Evolutionary conservation across 805 yeast species (phyloP).

Genomic region (Priceomyces carsonii): DNA sequence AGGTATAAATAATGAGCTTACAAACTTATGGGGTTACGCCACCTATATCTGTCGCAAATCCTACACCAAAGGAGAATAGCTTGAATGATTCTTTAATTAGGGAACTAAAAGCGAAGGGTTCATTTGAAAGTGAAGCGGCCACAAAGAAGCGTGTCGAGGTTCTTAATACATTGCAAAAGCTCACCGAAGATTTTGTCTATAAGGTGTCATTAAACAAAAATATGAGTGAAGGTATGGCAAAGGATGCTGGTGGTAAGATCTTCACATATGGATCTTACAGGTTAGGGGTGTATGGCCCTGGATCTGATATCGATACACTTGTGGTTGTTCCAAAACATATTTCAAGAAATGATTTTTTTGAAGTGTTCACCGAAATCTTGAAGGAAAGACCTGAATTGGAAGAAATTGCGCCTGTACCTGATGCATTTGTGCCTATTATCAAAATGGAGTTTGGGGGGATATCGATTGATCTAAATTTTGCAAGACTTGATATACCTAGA

Average conservation of each 20-base stretch:
- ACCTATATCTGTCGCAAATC: conserved; percentile 84
- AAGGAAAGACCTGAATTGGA: conserved; percentile 78
- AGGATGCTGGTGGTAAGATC: conserved; percentile 97
- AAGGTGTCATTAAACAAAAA: conserved; percentile 77
- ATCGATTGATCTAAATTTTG: conserved; percentile 89
- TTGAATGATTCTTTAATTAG: conserved; percentile 75
- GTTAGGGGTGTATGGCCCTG: conserved; percentile 96
- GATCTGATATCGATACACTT: conserved; percentile 94
- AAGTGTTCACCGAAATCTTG: conserved; percentile 70
- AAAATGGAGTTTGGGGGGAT: conserved; percentile 86
- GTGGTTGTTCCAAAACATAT: conserved; percentile 98
- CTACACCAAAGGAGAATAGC: conserved; percentile 76
- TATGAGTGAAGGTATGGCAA: conserved; percentile 97
- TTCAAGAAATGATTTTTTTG: conserved; percentile 84
- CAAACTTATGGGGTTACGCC: conserved; percentile 65
- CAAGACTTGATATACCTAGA: conserved; percentile 78
- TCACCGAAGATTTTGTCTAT: conserved; percentile 81
- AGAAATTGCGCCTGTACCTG: conserved; percentile 92
- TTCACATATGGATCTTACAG: conserved; percentile 94
- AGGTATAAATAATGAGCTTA: conserved; percentile 17
- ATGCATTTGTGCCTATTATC: conserved; percentile 96
- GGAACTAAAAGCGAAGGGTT: conserved; percentile 79
- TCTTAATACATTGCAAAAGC: conserved; percentile 64
- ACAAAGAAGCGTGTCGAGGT: conserved; percentile 80
- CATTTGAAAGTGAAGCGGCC: conserved; percentile 86